Percentiles rank a stretch among this genome's conserved stretches.
Conservation (phyloP, 1,284 basidiomycete genomes). For the Sporisorium graminicola region DNA sequence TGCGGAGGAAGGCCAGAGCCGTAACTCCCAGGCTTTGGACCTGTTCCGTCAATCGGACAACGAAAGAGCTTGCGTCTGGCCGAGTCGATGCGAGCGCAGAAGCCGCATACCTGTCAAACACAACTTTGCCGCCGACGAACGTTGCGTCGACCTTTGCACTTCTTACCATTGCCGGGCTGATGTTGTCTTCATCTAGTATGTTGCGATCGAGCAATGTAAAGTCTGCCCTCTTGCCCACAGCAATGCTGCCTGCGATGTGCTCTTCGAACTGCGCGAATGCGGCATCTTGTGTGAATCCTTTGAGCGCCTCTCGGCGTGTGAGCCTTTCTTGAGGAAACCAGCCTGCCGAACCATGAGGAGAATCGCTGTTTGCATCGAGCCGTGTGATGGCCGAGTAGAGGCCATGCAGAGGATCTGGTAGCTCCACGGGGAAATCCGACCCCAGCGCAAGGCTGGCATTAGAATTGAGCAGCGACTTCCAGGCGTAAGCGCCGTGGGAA, state of each 20-base stretch:
- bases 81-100: constrained; percentile 8
- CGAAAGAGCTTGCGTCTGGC: not conserved
- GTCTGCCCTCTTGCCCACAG: constrained; percentile 83
- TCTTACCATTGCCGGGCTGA: constrained; percentile 77
- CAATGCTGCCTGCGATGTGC: constrained; percentile 75
- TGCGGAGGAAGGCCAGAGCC: not conserved
- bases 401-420: constrained; percentile 71
- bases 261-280: constrained; percentile 89
- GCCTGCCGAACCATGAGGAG: constrained; percentile 81
- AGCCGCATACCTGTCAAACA: constrained; percentile 73
- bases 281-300: constrained; percentile 84
- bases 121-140: constrained; percentile 81
- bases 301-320: constrained; percentile 77
- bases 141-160: constrained; percentile 80
- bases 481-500: constrained; percentile 85
- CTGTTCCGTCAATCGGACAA: not conserved
- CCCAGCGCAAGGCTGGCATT: constrained; percentile 79
- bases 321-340: constrained; percentile 78
- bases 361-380: constrained; percentile 77
- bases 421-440: constrained; percentile 85
- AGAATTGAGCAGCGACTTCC: constrained; percentile 77
- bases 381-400: constrained; percentile 89
- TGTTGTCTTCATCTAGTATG: constrained; percentile 75
- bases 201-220: constrained; percentile 84
- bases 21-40: not conserved